Evolutionary conservation across 805 yeast genomes (phyloP).

Genomic region (Yamadazyma akitaensis): DNA sequence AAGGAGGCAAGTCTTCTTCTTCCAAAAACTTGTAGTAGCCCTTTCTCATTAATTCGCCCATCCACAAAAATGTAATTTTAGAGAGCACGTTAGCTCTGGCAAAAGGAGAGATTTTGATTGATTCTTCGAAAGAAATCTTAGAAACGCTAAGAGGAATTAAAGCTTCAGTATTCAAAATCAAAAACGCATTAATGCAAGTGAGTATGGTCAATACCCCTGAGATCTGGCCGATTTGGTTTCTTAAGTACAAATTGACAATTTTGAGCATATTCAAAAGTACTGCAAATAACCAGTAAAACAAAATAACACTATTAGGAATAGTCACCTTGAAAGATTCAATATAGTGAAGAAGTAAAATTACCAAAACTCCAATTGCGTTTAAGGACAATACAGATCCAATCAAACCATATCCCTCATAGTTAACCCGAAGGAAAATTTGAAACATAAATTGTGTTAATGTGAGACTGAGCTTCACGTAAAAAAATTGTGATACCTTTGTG

Average conservation of each 20-base stretch:
- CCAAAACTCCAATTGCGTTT: conserved; percentile 42
- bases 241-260: conserved; percentile 37
- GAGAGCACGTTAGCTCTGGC: conserved; percentile 73
- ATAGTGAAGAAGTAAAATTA: conserved; percentile 61
- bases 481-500: conserved; percentile 36
- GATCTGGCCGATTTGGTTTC: conserved; percentile 23
- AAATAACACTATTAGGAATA: conserved; percentile 63
- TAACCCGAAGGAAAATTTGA: conserved; percentile 20
- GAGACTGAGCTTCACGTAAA: conserved; percentile 41
- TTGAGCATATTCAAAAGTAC: conserved; percentile 47
- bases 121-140: conserved; percentile 19
- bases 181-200: conserved; percentile 34
- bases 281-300: conserved; percentile 72
- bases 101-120: conserved; percentile 35
- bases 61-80: conserved; percentile 81
- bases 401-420: conserved; percentile 19
- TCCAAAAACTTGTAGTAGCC: conserved; percentile 62
- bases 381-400: conserved; percentile 22
- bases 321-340: conserved; percentile 65
- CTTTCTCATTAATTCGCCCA: conserved; percentile 75
- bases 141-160: conserved; percentile 30
- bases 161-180: conserved; percentile 44
- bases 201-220: conserved; percentile 27
- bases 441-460: conserved; percentile 38
- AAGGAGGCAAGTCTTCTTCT: conserved; percentile 70